phyloP scores from a whole-genome alignment of 2,329 filamentous ascomycete genomes.

The Nectriaceae sp. region DNA sequence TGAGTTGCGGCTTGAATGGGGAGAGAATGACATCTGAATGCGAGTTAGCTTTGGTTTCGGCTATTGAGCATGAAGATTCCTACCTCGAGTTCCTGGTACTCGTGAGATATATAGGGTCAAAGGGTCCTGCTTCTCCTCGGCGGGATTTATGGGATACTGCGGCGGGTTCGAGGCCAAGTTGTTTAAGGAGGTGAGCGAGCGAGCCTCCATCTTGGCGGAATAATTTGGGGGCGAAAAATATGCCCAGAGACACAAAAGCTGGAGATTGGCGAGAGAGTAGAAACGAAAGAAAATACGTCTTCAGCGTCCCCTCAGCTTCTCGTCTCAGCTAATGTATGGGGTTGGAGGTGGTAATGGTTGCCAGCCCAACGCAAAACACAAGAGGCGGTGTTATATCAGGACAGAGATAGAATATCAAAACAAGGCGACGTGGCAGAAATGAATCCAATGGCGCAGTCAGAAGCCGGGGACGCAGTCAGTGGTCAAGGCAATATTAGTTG shows the following conservation, averaged over 20 bases:
- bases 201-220: slow-evolving; percentile 65
- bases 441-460: neutral
- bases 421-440: slow-evolving; percentile 8
- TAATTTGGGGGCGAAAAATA: neutral
- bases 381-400: too few species aligned
- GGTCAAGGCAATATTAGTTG: too few species aligned
- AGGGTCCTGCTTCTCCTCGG: slow-evolving; percentile 67
- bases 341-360: too few species aligned
- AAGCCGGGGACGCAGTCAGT: too few species aligned
- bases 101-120: slow-evolving; percentile 88
- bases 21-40: slow-evolving; percentile 85
- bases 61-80: slow-evolving; percentile 24
- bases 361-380: too few species aligned
- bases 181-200: slow-evolving; percentile 79
- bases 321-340: too few species aligned
- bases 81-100: slow-evolving; percentile 88
- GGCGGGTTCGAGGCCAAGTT: slow-evolving; percentile 84
- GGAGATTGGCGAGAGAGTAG: neutral
- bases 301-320: too few species aligned
- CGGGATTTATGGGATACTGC: slow-evolving; percentile 77
- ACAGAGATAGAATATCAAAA: neutral
- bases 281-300: too few species aligned
- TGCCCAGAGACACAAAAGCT: too few species aligned
- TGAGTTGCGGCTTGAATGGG: slow-evolving; percentile 82
- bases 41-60: slow-evolving; percentile 3